Conservation (phyloP, 2,329 filamentous ascomycete genomes). For the Aspergillus sp. region DNA sequence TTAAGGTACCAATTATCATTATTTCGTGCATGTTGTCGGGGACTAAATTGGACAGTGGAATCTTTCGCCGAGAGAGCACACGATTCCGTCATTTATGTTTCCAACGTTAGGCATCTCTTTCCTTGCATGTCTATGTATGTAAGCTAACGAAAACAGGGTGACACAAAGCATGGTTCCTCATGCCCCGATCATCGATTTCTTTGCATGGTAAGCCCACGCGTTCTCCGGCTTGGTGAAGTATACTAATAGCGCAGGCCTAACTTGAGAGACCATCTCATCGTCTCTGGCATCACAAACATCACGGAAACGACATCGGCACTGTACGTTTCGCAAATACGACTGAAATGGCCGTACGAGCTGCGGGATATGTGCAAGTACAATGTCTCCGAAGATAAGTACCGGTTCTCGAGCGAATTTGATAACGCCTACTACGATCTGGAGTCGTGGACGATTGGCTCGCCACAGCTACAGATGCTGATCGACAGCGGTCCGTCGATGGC, state of each 20-base stretch:
- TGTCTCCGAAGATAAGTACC: constrained; percentile 5
- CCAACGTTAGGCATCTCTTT: constrained; percentile 6
- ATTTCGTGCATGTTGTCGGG: neutral
- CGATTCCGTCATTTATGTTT: constrained; percentile 10
- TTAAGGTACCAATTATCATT: neutral
- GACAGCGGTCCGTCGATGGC: constrained; percentile 1
- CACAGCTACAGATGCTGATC: constrained; percentile 3
- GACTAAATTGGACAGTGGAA: constrained; percentile 7
- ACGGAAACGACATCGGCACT: constrained; percentile 4
- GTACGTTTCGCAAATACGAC: constrained; percentile 10
- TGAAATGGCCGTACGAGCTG: constrained; percentile 12
- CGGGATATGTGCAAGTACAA: constrained; percentile 12
- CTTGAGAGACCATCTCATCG: constrained; percentile 10
- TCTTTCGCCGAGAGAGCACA: neutral
- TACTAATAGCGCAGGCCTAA: constrained; percentile 5
- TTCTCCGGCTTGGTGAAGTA: neutral
- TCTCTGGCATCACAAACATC: constrained; percentile 2
- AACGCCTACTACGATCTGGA: constrained; percentile 5
- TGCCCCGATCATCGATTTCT: constrained; percentile 11
- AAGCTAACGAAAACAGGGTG: constrained; percentile 1
- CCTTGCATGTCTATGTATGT: neutral
- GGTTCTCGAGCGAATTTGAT: constrained; percentile 10
- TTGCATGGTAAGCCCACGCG: constrained; percentile 7
- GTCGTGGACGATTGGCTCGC: constrained; percentile 2
- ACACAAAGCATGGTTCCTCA: constrained; percentile 11